A percentile compares a stretch with the other conserved stretches of the same genome.
Conservation (phyloP, 345 rosid genomes). For the Lenwebbia sp. region DNA sequence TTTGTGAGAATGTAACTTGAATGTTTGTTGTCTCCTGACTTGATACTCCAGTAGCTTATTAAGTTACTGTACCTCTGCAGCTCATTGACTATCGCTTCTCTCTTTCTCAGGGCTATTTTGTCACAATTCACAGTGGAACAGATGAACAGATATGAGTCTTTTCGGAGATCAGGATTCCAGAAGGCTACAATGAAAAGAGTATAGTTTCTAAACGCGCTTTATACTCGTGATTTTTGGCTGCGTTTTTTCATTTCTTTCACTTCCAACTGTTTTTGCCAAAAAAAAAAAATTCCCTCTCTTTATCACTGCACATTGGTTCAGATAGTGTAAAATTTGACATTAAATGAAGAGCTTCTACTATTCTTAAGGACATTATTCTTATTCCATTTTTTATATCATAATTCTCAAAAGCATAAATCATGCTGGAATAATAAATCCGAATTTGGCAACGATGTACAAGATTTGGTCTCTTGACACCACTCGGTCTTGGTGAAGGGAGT, state of each 20-base stretch:
- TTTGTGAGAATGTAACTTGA: neutral
- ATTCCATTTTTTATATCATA: neutral
- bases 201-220: neutral
- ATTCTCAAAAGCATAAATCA: neutral
- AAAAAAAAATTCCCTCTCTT: neutral
- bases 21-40: neutral
- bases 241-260: neutral
- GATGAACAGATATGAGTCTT: conserved; percentile 91
- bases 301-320: neutral
- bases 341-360: neutral
- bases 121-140: conserved; percentile 76
- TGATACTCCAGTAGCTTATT: neutral
- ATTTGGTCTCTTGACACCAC: neutral
- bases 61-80: neutral
- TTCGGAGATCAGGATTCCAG: conserved; percentile 92
- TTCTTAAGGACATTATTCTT: neutral
- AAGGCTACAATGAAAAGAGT: conserved; percentile 91
- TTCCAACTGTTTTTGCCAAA: neutral
- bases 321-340: neutral
- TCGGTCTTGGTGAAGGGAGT: neutral
- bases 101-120: conserved; percentile 45
- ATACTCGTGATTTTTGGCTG: neutral
- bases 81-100: neutral
- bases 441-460: neutral
- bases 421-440: neutral